Evolutionary conservation across 139 green algal genomes (phyloP).

Genomic region (Trebouxia sp.): DNA sequence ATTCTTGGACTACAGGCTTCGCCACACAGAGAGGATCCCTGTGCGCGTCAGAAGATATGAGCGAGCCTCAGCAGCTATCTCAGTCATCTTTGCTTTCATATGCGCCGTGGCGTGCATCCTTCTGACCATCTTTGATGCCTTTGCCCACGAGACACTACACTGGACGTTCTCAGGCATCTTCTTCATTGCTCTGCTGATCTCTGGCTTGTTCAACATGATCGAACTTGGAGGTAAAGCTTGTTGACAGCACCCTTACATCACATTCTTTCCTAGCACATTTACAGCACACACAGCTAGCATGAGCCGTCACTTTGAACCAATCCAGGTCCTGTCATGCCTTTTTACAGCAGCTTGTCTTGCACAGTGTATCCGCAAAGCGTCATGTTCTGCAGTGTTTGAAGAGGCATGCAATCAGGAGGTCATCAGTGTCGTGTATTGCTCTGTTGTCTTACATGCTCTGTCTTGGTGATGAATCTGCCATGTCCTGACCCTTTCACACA

Average conservation of each 20-base stretch:
- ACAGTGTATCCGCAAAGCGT: no score
- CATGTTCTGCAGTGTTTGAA: no score
- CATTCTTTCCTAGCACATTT: no score
- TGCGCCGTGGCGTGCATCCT: conserved; percentile 25
- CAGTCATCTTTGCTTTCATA: conserved; percentile 18
- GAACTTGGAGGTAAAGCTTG: conserved; percentile 13
- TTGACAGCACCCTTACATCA: background rate
- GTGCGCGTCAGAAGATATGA: background rate
- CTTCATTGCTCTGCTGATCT: conserved; percentile 24
- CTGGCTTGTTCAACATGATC: conserved; percentile 33
- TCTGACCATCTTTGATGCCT: conserved; percentile 30
- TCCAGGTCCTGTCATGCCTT: no score
- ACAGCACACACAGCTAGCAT: no score
- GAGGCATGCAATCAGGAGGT: no score
- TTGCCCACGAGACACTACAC: conserved; percentile 2
- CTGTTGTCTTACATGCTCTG: no score
- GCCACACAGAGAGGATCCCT: conserved; percentile 22
- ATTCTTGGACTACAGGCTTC: conserved; percentile 21
- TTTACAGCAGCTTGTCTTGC: no score
- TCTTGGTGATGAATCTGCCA: no score
- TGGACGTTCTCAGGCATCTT: conserved; percentile 29
- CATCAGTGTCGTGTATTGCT: no score
- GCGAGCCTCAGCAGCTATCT: background rate
- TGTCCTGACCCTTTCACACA: background rate
- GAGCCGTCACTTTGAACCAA: no score